Evolutionary conservation across 1,284 basidiomycete species (phyloP), one percentile per base, ranked within the genome.

Genomic region (Tylopilus sp.): DNA sequence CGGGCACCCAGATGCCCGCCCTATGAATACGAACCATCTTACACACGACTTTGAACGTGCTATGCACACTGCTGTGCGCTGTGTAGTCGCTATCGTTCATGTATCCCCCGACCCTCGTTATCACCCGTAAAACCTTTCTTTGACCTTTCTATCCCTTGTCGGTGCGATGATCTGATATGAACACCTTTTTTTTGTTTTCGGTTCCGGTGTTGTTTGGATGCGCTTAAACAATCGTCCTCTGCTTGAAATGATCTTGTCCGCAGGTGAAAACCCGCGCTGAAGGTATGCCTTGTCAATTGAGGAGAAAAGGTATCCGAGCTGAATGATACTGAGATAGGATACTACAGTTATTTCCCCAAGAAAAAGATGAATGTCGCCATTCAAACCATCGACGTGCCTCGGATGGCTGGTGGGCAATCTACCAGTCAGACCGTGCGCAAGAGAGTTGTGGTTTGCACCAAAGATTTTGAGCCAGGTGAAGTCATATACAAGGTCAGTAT

Each of bases 271-370:
- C 69, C 42, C 79, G 79, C 57, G 78, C 82, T 52, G 81, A 84
- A 88, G 88, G 87, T 91, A 77, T 81, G 86, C 75, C 55, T 59
- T 54, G 21, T 40, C 35, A 33, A 44, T 38, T n/a, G 43, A 56
- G 59, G 61, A 64, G 55, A 52, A 48, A 59, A 38, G 51, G 52
- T 38, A 37, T 31, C 50, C 54, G 49, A 57, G 58, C 60, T 61
- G 44, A 62, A 64, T 43, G 52, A 50, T 59, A 57, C 3, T 48
- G 44, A 30, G 35, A 60, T 71, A 91, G 88, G 82, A 52, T 91
- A 90, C 63, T 89, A 84, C 61, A 71, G 85, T 31, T 63, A 67
- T 48, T 91, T 91, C 74, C 88, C 88, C 21, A 78, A 79, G 29
- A 81, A 81, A 64, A 72, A 71, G 34, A 82, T 77, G 74, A 84